Conservation (phyloP, 2,329 filamentous ascomycete species). For the Sporothrix euskadiensis region DNA sequence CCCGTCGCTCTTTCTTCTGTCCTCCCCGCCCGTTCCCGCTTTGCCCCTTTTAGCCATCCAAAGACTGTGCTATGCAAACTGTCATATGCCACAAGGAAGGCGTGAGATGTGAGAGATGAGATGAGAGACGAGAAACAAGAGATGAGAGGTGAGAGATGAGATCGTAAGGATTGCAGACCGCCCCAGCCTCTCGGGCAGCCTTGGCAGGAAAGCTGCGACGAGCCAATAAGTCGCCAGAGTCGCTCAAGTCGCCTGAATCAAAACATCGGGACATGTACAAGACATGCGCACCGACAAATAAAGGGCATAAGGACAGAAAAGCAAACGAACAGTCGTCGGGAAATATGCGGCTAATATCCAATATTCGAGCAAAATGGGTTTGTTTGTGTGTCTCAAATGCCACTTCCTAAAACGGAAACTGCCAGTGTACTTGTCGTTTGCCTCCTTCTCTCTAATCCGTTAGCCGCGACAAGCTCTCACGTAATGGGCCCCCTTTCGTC, state of each 20-base stretch:
- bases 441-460: neutral
- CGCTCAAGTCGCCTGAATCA: neutral
- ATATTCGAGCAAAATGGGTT: conserved; percentile 9
- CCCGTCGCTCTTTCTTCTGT: conserved; percentile 12
- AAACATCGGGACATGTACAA: conserved; percentile 1
- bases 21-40: neutral
- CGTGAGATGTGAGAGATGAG: conserved; percentile 13
- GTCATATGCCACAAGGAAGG: neutral
- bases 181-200: conserved; percentile 6
- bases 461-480: conserved; percentile 27
- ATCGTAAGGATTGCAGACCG: conserved; percentile 11
- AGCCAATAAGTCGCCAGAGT: conserved; percentile 13
- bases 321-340: conserved; percentile 8
- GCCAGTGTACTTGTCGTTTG: neutral
- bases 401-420: conserved; percentile 28
- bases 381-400: neutral
- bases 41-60: conserved; percentile 3
- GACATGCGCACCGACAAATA: neutral
- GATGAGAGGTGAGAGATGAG: conserved; percentile 4
- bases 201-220: neutral
- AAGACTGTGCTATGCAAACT: neutral
- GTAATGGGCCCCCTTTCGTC: conserved; percentile 9
- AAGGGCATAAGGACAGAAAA: neutral
- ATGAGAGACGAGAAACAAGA: neutral
- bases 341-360: conserved; percentile 14